Percentiles rank a stretch among this genome's conserved stretches.
Evolutionary conservation across 495 filamentous ascomycete genomes (phyloP).

Genomic region (Tuber melanosporum): DNA sequence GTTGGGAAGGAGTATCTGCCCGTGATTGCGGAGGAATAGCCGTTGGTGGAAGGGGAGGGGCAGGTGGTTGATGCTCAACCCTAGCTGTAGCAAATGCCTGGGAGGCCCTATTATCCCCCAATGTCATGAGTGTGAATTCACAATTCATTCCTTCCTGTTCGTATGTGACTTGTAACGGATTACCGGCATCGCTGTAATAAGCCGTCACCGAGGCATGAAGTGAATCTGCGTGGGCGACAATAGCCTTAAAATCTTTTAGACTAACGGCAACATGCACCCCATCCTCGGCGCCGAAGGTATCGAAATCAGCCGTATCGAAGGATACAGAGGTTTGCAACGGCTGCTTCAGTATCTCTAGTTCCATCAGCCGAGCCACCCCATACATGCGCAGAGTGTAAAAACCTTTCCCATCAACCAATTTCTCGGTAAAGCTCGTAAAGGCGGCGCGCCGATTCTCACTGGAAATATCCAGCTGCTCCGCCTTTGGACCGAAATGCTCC

Average conservation of each 20-base stretch:
- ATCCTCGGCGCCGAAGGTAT: slow-evolving; percentile 67
- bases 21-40: not conserved
- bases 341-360: slow-evolving; percentile 77
- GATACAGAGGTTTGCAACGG: slow-evolving; percentile 88
- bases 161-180: slow-evolving; percentile 79
- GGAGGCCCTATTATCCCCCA: slow-evolving; percentile 61
- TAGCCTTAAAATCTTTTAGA: slow-evolving; percentile 91
- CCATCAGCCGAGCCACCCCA: slow-evolving; percentile 9
- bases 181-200: slow-evolving; percentile 70
- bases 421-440: slow-evolving; percentile 95
- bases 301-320: slow-evolving; percentile 79
- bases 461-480: slow-evolving; percentile 86
- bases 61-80: slow-evolving; percentile 7
- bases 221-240: slow-evolving; percentile 75
- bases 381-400: slow-evolving; percentile 15
- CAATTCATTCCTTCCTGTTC: slow-evolving; percentile 64
- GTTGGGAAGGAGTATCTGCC: not conserved
- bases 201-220: slow-evolving; percentile 64
- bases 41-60: not conserved
- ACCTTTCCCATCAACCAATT: slow-evolving; percentile 77
- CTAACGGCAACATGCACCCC: slow-evolving; percentile 78
- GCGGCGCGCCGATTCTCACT: slow-evolving; percentile 62
- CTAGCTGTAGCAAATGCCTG: slow-evolving; percentile 35
- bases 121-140: slow-evolving; percentile 92
- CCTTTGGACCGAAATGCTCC: slow-evolving; percentile 83